Evolutionary conservation across 1,139 yeast species (phyloP), one percentile per base, ranked within the genome.

Genomic region (Suhomyces ambrosiae): DNA sequence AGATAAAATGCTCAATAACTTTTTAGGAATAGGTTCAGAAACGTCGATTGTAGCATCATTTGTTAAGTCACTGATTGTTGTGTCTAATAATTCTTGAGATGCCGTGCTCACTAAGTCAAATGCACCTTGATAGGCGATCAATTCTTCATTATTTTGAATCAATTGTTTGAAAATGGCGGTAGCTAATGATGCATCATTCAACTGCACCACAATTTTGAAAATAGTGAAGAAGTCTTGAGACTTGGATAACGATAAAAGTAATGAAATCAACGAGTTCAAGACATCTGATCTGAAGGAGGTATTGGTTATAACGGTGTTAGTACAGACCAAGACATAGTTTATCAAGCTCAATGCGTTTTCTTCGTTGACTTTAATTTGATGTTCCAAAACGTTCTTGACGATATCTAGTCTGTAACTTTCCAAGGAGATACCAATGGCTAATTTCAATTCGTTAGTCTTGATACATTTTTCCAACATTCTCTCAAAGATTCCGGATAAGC

Each of bases 51-150:
- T 61, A 21, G 64, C 66, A 36, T 70, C 74, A 3, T 58, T 54
- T 18, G 70, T 63, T 41, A 84, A 68, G 8, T 57, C 56, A n/a
- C 56, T 49, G 23, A 72, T 62, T 2, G 90, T 80, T 37, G 73
- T 79, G 43, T 81, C 85, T 46, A 92, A 72, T 48, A 92, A 74
- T 56, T 87, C 94, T 65, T 92, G 98, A n/a, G 96, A 80, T 0
- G 97, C 97, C 10, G 95, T 82, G 41, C 82, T 82, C 4, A 89
- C 97, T 48, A 92, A 76, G 60, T 92, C 98, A 63, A 92, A 92
- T 1, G 97, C 97, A 40, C 94, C 88, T 68, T 92, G 99, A 60
- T 81, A 87, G 4, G 96, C 95, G 45, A 86, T 72, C 48, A 80
- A 65, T 30, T 53, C 65, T 35, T 58, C 62, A 14, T 61, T 49